Percentiles rank a stretch among this genome's conserved stretches.
phyloP scores from a whole-genome alignment of 306 rosid species.

The Mucuna pruriens region DNA sequence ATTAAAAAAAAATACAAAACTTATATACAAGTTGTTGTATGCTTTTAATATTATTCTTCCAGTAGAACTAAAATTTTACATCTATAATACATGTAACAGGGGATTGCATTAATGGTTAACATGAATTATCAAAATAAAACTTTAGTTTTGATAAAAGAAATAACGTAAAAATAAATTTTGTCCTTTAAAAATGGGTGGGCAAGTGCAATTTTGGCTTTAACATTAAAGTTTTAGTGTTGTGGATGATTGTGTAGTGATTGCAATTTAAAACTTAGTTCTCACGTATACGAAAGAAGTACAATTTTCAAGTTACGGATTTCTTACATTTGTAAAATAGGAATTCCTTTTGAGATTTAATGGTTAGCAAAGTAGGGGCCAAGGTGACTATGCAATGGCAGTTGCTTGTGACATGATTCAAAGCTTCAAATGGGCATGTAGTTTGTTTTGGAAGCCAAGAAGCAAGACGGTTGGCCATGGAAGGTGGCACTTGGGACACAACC shows the following conservation, averaged over 20 bases:
- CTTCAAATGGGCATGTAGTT: slow-evolving; percentile 39
- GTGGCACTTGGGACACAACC: slow-evolving; percentile 36
- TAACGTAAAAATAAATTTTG: too few relatives aligned
- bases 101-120: too few relatives aligned
- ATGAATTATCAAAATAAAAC: too few relatives aligned
- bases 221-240: too few relatives aligned
- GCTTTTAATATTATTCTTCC: too few relatives aligned
- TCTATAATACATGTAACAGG: too few relatives aligned
- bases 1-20: too few relatives aligned
- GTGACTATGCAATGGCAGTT: slow-evolving; percentile 29
- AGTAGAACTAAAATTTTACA: too few relatives aligned
- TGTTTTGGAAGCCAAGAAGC: slow-evolving; percentile 44
- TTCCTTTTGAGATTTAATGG: neutral
- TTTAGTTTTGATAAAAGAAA: too few relatives aligned
- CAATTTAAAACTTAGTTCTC: neutral
- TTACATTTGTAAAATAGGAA: neutral
- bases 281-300: neutral
- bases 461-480: slow-evolving; percentile 38
- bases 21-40: too few relatives aligned
- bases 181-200: neutral
- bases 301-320: neutral
- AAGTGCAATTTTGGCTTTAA: neutral
- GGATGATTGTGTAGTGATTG: neutral
- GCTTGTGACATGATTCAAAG: slow-evolving; percentile 40
- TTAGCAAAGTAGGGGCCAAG: neutral